Base-by-base conservation (phyloP, 139 green algal species). In the Closterium sp. region DNA sequence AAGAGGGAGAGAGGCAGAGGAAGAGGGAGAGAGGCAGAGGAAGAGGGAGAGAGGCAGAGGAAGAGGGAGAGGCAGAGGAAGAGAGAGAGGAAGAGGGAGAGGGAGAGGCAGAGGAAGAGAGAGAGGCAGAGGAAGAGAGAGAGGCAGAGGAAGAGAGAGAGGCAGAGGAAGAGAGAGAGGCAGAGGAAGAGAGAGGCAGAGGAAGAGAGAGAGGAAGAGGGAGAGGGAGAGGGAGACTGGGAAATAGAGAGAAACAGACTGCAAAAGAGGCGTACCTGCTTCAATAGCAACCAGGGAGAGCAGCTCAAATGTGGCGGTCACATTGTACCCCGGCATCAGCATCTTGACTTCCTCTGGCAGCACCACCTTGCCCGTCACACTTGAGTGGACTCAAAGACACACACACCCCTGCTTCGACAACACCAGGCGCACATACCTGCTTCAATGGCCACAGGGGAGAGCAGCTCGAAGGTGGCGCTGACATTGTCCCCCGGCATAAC, bases 401-500 rank as follows among this genome's bases (percentile, higher is more conserved):
- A 84, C 66, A 84, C 19, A 21, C 66, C 19, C 21, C 66, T 21
- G 66, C 66, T n/a, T 19, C n/a, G 66, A 19, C 66, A 21, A 21
- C 19, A 84, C 19, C 66, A 84, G 19, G 66, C 21, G 66, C 66
- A 12, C 90, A 12, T 81, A 92, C 91, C 91, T 35, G 87, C 25
- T 31, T 96, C 93, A 83, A 96, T 89, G 0, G 93, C 93, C 6
- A 96, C 76, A 7, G 91, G 93, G 25, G 91, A 90, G 2, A 98
- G 95, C 16, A 99, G 96, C 93, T 99, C 96, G 91, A 99, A 97
- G 4, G 89, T 95, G 84, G 94, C 95, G 2, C 93, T 97, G 85
- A 99, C 96, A 93, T 99, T 99, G 95, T 99, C 98, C 0, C 98
- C 98, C 1, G 98, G 98, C 98, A 99, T 99, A 16, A 99, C 98